Conservation (phyloP, 164 flowering plant species). For the Malania oleifera region DNA sequence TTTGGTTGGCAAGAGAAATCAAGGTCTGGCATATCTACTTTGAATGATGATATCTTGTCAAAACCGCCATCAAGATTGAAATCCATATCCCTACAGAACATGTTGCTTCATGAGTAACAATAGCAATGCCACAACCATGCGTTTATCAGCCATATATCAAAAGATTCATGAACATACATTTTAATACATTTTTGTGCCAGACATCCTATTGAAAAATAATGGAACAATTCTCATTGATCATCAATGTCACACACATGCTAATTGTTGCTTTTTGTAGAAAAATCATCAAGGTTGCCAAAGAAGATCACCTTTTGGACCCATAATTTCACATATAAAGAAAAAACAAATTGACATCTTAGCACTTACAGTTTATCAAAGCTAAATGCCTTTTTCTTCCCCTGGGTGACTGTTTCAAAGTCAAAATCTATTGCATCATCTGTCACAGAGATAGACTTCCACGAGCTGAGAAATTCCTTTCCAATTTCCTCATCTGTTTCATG, state of each 20-base stretch:
- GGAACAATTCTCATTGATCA: neutral
- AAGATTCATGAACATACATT: neutral
- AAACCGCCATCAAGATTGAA: constrained; percentile 74
- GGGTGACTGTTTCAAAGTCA: constrained; percentile 36
- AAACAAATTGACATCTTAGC: neutral
- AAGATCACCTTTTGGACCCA: no score
- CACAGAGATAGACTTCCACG: constrained; percentile 68
- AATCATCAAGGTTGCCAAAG: no score
- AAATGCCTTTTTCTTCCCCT: constrained; percentile 51
- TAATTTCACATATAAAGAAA: neutral
- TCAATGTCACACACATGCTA: no score
- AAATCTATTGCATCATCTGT: constrained; percentile 57
- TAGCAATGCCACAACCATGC: neutral
- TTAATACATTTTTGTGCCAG: neutral
- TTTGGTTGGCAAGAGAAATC: constrained; percentile 64
- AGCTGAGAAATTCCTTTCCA: constrained; percentile 63
- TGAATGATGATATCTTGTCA: constrained; percentile 74
- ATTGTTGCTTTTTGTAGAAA: no score
- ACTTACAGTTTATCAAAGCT: constrained; percentile 73
- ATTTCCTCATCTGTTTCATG: constrained; percentile 59
- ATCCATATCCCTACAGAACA: constrained; percentile 71
- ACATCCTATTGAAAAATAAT: neutral
- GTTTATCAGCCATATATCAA: neutral
- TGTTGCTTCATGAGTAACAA: constrained; percentile 6
- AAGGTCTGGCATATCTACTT: constrained; percentile 76